These are phyloP conservation scores for Sabuloglossum arenarium DNA, from an alignment of 495 filamentous ascomycete species.

Conservation along the genomic window DNA sequence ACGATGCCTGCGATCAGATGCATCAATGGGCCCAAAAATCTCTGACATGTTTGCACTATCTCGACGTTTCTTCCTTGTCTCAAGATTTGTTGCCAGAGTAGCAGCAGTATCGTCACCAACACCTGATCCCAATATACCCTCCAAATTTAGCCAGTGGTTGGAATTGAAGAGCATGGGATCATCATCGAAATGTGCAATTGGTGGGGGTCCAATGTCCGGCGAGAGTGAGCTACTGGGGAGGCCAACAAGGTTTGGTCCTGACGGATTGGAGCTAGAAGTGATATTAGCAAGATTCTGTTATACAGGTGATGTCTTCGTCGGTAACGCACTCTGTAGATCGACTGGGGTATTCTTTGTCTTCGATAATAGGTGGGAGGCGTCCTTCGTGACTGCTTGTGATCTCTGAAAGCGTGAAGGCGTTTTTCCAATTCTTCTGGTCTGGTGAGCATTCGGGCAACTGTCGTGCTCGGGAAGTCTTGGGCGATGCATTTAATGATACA, in stretches of 20 bases:
- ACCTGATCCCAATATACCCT: neutral
- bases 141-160: constrained; percentile 8
- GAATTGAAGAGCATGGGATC: constrained; percentile 36
- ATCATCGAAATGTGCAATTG: constrained; percentile 39
- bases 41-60: constrained; percentile 13
- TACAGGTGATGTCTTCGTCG: neutral
- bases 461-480: constrained; percentile 6
- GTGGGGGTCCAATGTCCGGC: constrained; percentile 43
- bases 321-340: constrained; percentile 47
- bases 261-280: constrained; percentile 13
- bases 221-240: constrained; percentile 22
- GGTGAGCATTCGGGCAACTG: constrained; percentile 7
- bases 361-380: constrained; percentile 58
- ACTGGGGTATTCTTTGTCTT: constrained; percentile 59
- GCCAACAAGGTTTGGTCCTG: neutral
- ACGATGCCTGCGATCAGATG: neutral
- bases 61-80: constrained; percentile 28
- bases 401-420: constrained; percentile 22
- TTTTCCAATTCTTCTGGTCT: constrained; percentile 27
- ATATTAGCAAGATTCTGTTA: neutral
- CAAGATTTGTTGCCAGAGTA: constrained; percentile 18
- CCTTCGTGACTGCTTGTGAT: constrained; percentile 35
- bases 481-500: constrained; percentile 10
- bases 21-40: neutral
- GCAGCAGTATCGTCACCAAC: constrained; percentile 9